These are phyloP conservation scores for Hericium alpestre DNA, from an alignment of 768 basidiomycete genomes.

Conservation along the genomic window DNA sequence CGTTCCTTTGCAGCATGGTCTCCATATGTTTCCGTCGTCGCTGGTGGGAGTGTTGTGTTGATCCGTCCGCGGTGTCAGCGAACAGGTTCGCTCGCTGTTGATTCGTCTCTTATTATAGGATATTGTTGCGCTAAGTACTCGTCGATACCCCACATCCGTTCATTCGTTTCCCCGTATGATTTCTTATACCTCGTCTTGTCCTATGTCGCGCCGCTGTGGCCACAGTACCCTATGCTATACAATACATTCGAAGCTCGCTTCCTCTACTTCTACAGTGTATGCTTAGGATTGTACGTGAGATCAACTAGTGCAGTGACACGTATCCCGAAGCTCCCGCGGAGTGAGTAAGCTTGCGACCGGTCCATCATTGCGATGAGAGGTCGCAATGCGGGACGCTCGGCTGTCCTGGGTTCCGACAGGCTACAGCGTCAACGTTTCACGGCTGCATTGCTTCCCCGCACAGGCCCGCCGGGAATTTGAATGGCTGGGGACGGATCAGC, in stretches of 20 bases:
- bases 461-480: neutral
- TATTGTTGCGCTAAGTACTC: neutral
- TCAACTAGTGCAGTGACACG: neutral
- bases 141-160: neutral
- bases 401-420: neutral
- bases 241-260: slow-evolving; percentile 1
- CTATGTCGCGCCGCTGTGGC: neutral
- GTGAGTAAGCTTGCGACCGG: no score
- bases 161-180: neutral
- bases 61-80: neutral
- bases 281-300: no score
- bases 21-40: neutral
- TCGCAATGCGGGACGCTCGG: neutral
- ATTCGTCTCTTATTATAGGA: neutral
- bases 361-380: neutral
- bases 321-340: no score
- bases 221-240: slow-evolving; percentile 2
- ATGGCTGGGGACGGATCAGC: no score
- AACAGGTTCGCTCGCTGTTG: neutral
- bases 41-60: neutral
- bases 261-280: neutral
- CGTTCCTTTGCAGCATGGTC: neutral
- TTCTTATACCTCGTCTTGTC: neutral
- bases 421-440: neutral
- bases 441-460: neutral